Evolutionary conservation across 2,329 filamentous ascomycete species (phyloP).

Genomic region (Ophiostoma populinum): DNA sequence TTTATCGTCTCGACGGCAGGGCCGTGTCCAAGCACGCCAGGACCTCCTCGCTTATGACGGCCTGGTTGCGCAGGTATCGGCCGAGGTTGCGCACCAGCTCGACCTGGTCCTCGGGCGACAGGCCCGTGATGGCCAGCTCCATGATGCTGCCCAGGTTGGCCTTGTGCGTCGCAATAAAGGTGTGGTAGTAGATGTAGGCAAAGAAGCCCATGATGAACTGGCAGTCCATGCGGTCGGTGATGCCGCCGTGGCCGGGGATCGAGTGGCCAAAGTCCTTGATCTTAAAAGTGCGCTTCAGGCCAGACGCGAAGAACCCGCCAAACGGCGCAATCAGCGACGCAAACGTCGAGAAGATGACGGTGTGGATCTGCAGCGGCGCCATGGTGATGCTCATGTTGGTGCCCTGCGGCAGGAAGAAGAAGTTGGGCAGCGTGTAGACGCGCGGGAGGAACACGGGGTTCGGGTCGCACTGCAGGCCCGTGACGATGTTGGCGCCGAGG

Average conservation of each 20-base stretch:
- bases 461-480: slow-evolving; percentile 71
- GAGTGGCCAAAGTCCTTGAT: slow-evolving; percentile 99
- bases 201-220: slow-evolving; percentile 99
- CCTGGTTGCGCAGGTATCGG: slow-evolving; percentile 48
- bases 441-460: slow-evolving; percentile 83
- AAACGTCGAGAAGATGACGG: slow-evolving; percentile 78
- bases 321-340: slow-evolving; percentile 94
- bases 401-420: slow-evolving; percentile 46
- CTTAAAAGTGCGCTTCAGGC: slow-evolving; percentile 96
- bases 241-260: slow-evolving; percentile 92
- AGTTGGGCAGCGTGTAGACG: slow-evolving; percentile 54
- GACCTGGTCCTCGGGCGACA: slow-evolving; percentile 74
- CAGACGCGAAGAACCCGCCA: slow-evolving; percentile 94
- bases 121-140: slow-evolving; percentile 78
- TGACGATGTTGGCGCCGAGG: slow-evolving; percentile 82
- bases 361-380: slow-evolving; percentile 84
- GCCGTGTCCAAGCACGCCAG: slow-evolving; percentile 11
- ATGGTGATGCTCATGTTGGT: slow-evolving; percentile 50
- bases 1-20: slow-evolving; percentile 11
- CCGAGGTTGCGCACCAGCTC: slow-evolving; percentile 54
- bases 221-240: slow-evolving; percentile 98
- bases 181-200: slow-evolving; percentile 95
- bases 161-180: slow-evolving; percentile 83
- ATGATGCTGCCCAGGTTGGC: slow-evolving; percentile 73
- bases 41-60: slow-evolving; percentile 22